Evolutionary conservation across 148 eudicot species (phyloP), one percentile per base, ranked within the genome.

Genomic region (Chenopodium suecicum): DNA sequence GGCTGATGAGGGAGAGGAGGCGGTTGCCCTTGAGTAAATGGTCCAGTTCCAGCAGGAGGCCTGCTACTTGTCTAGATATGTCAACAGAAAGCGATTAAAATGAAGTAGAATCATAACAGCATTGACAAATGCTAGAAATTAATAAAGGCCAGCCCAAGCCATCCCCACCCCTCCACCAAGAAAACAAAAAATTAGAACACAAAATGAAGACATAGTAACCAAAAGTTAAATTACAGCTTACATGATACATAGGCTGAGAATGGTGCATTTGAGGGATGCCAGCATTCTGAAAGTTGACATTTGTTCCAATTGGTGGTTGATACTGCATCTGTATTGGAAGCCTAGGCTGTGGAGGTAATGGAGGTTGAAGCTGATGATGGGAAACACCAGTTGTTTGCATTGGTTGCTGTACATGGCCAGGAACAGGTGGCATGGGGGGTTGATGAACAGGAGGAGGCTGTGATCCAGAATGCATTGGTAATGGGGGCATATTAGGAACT

Each of bases 181-280:
- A 41, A 41, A 56, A 23, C 37, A 34, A 19, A 9, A 75, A 3
- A n/a, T 13, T 50, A 4, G 37, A 50, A 74, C n/a, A 12, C 11
- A 72, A 27, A 1, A 23, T 7, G 11, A 50, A 52, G n/a, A 23
- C 52, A 48, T 16, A 50, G 23, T 27, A 75, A 32, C 47, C 37
- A 60, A 67, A 2, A 22, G 23, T 60, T 12, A 65, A 74, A 63
- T 7, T 22, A 66, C 29, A 58, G 32, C 87, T 90, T 88, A 95
- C 99, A 85, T 92, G 94, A 85, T 80, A 95, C 89, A 86, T 84
- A 79, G 90, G 86, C 75, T 90, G 98, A 75, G 94, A 86, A 90
- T 88, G 94, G 77, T 90, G 97, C 85, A 88, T 70, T 78, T 90
- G 99, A 48, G 91, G 89, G 77, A 87, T 85, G 80, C 94, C 92